Conservation (phyloP, 2,329 filamentous ascomycete genomes). For the Orbilia ellipsospora region DNA sequence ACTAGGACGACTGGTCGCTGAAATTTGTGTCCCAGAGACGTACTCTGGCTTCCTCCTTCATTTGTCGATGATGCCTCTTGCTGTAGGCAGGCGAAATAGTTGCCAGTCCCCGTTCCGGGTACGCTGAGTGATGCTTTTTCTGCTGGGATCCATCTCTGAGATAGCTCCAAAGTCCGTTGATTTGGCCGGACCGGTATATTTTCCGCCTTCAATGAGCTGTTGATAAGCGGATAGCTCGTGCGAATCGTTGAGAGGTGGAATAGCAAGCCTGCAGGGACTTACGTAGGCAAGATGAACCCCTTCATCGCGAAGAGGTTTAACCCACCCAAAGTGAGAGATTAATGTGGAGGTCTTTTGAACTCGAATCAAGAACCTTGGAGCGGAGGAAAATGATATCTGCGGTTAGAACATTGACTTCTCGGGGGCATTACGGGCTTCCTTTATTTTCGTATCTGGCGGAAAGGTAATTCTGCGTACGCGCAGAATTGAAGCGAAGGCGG, state of each 20-base stretch:
- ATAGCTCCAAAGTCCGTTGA: slow-evolving; percentile 18
- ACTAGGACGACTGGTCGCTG: not conserved
- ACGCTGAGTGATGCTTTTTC: not conserved
- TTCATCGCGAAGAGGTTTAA: slow-evolving; percentile 40
- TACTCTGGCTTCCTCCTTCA: slow-evolving; percentile 48
- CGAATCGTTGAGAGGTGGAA: not conserved
- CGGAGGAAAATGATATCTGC: slow-evolving; percentile 52
- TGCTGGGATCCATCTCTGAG: slow-evolving; percentile 31
- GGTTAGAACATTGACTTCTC: slow-evolving; percentile 34
- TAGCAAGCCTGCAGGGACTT: slow-evolving; percentile 13
- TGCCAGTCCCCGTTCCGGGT: slow-evolving; percentile 22
- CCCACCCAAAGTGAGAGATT: slow-evolving; percentile 19
- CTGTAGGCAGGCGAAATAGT: slow-evolving; percentile 1
- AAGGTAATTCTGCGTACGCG: slow-evolving; percentile 9
- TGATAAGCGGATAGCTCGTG: slow-evolving; percentile 6
- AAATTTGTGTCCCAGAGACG: not conserved
- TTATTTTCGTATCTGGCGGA: slow-evolving; percentile 21
- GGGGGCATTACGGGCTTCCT: slow-evolving; percentile 49
- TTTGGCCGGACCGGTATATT: slow-evolving; percentile 35
- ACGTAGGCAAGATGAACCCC: slow-evolving; percentile 45
- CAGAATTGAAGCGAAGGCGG: not conserved
- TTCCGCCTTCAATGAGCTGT: slow-evolving; percentile 11
- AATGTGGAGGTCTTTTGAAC: not conserved
- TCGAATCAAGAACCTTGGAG: slow-evolving; percentile 41
- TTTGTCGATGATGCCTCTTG: slow-evolving; percentile 36